A percentile compares a stretch with the other conserved stretches of the same genome.
Conservation (phyloP, 768 basidiomycete genomes). For the Agrocybe pediades region DNA sequence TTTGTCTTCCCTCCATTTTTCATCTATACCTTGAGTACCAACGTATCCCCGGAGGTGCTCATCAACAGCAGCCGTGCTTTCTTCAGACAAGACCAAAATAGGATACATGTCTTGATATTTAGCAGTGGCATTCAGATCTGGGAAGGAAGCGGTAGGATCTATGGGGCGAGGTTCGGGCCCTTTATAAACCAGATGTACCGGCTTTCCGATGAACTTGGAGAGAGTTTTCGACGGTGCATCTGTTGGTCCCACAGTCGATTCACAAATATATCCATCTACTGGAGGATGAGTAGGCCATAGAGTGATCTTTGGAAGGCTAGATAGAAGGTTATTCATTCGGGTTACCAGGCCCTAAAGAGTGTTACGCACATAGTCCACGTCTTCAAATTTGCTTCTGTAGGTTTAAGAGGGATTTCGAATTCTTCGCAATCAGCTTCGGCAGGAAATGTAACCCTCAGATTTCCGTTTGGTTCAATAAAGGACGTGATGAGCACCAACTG, state of each 20-base stretch:
- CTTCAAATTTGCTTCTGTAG: constrained; percentile 45
- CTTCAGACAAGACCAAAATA: constrained; percentile 64
- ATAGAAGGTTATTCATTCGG: neutral
- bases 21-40: constrained; percentile 48
- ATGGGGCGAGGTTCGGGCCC: constrained; percentile 57
- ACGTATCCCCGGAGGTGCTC: constrained; percentile 46
- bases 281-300: constrained; percentile 46
- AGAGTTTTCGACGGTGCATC: constrained; percentile 55
- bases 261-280: constrained; percentile 70
- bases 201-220: constrained; percentile 60
- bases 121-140: constrained; percentile 55
- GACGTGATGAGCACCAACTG: constrained; percentile 74
- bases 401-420: constrained; percentile 62
- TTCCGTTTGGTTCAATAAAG: constrained; percentile 46
- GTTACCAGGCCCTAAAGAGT: neutral
- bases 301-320: constrained; percentile 55
- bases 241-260: constrained; percentile 33
- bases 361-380: constrained; percentile 58
- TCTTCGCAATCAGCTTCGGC: constrained; percentile 54
- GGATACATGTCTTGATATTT: constrained; percentile 77
- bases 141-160: constrained; percentile 53
- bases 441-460: constrained; percentile 61
- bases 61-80: constrained; percentile 59
- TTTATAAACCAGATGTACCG: constrained; percentile 68
- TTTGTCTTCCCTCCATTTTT: constrained; percentile 52